Evolutionary conservation across 2,329 filamentous ascomycete genomes (phyloP), one percentile per base, ranked within the genome.

Genomic region (Pseudopyricularia javanii): DNA sequence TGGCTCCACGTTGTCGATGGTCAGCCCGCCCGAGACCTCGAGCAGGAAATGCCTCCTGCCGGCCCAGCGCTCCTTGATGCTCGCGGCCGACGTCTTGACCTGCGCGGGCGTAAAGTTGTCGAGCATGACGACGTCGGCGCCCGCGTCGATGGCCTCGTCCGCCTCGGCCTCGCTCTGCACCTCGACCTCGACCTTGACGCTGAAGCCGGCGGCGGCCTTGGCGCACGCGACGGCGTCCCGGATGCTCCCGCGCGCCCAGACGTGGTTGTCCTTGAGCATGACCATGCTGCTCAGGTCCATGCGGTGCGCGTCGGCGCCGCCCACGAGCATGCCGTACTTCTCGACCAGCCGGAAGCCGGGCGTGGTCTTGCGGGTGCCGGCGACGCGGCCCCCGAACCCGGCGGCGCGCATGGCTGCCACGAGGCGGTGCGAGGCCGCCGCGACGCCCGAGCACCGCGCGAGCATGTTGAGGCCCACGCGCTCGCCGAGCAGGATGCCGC

Each of bases 211-310:
- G 0, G 85, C 88, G 11, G 83, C 76, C 66, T 88, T 88, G 24
- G 93, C 93, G 2, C 91, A 88, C 40, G 74, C 74, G 24, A 98
- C 91, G 6, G 93, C 93, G 22, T 86, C 82, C 1, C 86, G 83
- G 67, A 98, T 97, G 64, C 86, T 88, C 26, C 85, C 85, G 52
- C 86, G 85, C 57, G 88, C 89, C 86, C 91, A 96, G 54, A 98
- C 85, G 70, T 98, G 93, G 70, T 98, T 98, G 70, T 98, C 93
- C 74, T 98, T 98, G 58, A 98, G 77, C 93, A 98, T 98, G 54
- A 91, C 91, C 93, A 98, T 97, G 58, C 85, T 80, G 66, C 83
- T 87, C 54, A 98, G 74, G 66, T 98, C 93, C 70, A 95, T 88
- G 32, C 93, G 77, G 68, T 98, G 93, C 3, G 85, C 81, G 69